Evolutionary conservation across 2,329 filamentous ascomycete species (phyloP).

Genomic region (Colletotrichum horii): DNA sequence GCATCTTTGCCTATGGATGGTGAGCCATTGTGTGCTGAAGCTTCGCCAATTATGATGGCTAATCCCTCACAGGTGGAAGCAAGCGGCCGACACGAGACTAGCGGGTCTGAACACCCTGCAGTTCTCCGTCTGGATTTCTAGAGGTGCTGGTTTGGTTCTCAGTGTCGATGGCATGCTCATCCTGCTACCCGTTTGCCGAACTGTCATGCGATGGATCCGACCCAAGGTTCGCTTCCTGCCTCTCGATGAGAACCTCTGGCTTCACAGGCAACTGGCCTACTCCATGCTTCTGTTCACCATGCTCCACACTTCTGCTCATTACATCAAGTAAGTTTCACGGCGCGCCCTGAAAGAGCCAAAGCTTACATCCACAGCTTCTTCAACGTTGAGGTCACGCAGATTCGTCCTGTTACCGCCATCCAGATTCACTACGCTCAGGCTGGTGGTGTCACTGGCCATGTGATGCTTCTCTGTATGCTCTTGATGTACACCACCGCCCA

Average conservation of each 20-base stretch:
- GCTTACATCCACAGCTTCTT: constrained; percentile 69
- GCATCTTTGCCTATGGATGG: constrained; percentile 86
- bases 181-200: constrained; percentile 92
- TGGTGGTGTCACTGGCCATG: constrained; percentile 91
- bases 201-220: constrained; percentile 81
- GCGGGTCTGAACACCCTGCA: constrained; percentile 79
- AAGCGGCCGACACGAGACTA: constrained; percentile 70
- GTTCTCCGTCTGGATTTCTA: constrained; percentile 94
- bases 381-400: constrained; percentile 87
- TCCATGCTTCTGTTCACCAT: constrained; percentile 82
- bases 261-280: constrained; percentile 95
- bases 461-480: constrained; percentile 99
- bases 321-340: constrained; percentile 77
- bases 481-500: constrained; percentile 98
- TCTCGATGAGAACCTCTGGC: constrained; percentile 96
- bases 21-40: constrained; percentile 47
- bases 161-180: constrained; percentile 87
- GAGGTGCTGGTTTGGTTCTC: constrained; percentile 87
- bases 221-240: constrained; percentile 89
- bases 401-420: constrained; percentile 80
- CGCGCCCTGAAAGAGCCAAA: constrained; percentile 5
- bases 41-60: constrained; percentile 15
- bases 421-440: constrained; percentile 91
- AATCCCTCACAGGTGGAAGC: constrained; percentile 71
- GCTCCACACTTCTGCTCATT: constrained; percentile 80